Base-by-base conservation (phyloP, 805 yeast species). In the Kregervanrija fluxuum region DNA sequence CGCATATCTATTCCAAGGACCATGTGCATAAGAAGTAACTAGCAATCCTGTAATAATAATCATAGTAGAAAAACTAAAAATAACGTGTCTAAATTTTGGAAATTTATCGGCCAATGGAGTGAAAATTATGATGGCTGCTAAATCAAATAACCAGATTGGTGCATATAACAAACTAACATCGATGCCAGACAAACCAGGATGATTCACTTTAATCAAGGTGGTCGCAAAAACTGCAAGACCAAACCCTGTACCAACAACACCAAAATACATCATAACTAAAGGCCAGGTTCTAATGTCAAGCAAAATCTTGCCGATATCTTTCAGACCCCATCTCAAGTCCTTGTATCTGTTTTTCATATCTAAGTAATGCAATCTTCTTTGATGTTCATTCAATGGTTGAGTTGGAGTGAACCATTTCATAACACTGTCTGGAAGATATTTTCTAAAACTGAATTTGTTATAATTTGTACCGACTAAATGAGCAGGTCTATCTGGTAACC, bases 241-340 rank as follows among this genome's bases (percentile, higher is more conserved):
- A 56, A 74, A 81, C 1, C 96, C 96, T n/a, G 87, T 79, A 39
- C 95, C 96, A 22, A 87, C 95, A 15, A 85, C 95, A 14, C 95
- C 96, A 60, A 87, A 88, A 65, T 87, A 87, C 95, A 87, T 87
- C 65, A 87, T 69, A 38, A 85, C 69, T 47, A 88, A 63, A 1
- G 95, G 93, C 90, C 90, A 86, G 36, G 82, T 69, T 51, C 93
- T 71, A 38, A 73, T 56, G 58, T 88, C 95, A 31, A 69, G 54
- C 16, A 85, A 51, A 35, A 87, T 74, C 8, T 59, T 61, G 36
- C 63, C 54, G 30, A 87, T 68, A 48, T 85, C 91, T 34, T 61
- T 67, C 69, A 77, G 67, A 0, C 71, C 71, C 91, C 93, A 87
- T 5, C 59, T 50, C 3, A 65, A 46, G 30, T 65, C 62, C 38